phyloP scores from a whole-genome alignment of 2,329 filamentous ascomycete species.

The Aspergillus puulaauensis region DNA sequence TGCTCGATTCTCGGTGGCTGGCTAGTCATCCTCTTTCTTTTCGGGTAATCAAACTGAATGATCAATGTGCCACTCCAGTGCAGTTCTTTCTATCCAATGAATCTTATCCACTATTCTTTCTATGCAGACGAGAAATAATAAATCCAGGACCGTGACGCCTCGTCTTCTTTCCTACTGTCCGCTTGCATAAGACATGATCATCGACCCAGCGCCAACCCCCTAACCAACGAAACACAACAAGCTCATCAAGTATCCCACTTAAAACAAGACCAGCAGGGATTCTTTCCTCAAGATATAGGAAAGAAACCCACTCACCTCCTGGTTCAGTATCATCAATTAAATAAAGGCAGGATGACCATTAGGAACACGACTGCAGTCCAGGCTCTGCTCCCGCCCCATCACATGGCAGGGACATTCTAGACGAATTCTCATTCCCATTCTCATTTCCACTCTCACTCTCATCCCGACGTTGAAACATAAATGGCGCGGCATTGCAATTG shows the following conservation, averaged over 20 bases:
- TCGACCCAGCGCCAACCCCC: background rate
- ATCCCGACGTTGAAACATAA: background rate
- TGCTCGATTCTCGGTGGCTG: background rate
- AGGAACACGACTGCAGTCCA: too few species aligned
- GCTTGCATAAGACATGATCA: background rate
- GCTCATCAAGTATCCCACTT: background rate
- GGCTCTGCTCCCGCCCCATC: too few species aligned
- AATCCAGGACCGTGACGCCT: background rate
- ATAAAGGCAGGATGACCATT: too few species aligned
- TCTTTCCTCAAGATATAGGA: background rate
- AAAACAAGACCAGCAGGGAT: background rate
- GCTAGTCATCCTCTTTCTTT: background rate
- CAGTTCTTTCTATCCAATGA: background rate
- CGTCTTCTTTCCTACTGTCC: background rate
- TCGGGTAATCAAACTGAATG: background rate
- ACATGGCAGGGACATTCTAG: too few species aligned
- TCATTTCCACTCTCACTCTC: too few species aligned
- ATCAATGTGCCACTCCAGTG: background rate
- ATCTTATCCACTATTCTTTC: background rate
- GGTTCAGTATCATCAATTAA: too few species aligned
- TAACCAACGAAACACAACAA: background rate
- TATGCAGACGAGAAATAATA: background rate
- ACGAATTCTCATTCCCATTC: too few species aligned
- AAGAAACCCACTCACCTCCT: too few species aligned
- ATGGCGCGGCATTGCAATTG: background rate